These are phyloP conservation scores for Trametes punicea DNA, from an alignment of 768 basidiomycete species.

Conservation along the genomic window DNA sequence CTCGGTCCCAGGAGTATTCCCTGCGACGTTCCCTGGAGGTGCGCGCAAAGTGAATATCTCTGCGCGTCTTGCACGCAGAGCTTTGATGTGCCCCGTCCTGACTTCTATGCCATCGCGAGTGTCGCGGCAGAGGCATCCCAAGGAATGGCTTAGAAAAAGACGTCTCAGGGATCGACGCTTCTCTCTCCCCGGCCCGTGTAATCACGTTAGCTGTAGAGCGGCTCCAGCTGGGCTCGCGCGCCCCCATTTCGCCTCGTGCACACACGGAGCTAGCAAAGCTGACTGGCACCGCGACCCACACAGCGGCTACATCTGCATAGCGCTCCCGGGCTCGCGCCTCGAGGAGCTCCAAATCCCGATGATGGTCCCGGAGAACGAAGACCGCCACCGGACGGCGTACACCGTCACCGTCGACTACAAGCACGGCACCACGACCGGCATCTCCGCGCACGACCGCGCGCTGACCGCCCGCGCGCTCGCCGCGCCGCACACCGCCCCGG, in stretches of 20 bases:
- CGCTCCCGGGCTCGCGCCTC: conserved; percentile 74
- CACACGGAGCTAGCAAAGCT: background rate
- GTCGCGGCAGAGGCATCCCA: too few species aligned
- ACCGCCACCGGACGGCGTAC: conserved; percentile 91
- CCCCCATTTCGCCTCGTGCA: background rate
- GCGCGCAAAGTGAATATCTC: too few species aligned
- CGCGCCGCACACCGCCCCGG: conserved; percentile 45
- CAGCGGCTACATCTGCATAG: conserved; percentile 93
- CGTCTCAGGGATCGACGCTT: too few species aligned
- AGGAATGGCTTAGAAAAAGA: too few species aligned
- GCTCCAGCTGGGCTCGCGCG: too few species aligned
- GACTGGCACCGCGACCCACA: background rate
- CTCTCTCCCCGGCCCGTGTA: too few species aligned
- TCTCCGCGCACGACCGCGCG: conserved; percentile 93
- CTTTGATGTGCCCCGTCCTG: too few species aligned
- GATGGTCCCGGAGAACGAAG: conserved; percentile 92
- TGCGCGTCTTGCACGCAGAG: too few species aligned
- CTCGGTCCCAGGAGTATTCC: too few species aligned
- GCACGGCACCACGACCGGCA: conserved; percentile 94
- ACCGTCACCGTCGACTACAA: conserved; percentile 94
- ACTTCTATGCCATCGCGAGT: too few species aligned
- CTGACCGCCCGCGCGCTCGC: conserved; percentile 85
- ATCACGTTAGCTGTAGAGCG: too few species aligned
- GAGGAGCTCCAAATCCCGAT: conserved; percentile 79
- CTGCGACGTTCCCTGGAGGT: too few species aligned